Base-by-base conservation (phyloP, 106 monocot genomes). In the Agapanthus africanus region DNA sequence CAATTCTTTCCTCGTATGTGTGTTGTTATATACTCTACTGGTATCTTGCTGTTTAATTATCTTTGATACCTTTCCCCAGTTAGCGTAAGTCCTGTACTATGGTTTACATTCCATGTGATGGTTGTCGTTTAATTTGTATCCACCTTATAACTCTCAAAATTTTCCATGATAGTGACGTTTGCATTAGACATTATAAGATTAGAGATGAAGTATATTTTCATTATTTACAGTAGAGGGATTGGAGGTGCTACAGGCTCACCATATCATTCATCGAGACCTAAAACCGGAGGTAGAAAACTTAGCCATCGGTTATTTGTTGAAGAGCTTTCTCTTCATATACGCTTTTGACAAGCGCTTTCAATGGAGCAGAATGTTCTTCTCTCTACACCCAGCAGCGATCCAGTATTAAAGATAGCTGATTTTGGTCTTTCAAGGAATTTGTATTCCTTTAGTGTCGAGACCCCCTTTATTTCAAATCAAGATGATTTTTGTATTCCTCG, bases 361-460 rank as follows among this genome's bases (percentile, higher is more conserved):
- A 0, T 51, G 39, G 27, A 49, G 46, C 76, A 84, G 79, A 84
- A 84, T 56, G 79, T 89, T 61, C 72, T 85, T 64, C 85, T 89
- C 14, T 85, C 85, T 74, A 47, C 49, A 66, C 47, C 71, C 1
- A 70, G 34, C 28, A 69, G 56, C 28, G 76, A 74, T 54, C 68
- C 82, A 26, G 73, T 82, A 65, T 42, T 82, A 32, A 89, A 89
- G 71, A 85, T 89, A 59, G 77, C 85, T 65, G 84, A 89, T 69
- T 85, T 89, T 79, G 89, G 79, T 38, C 50, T 89, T 9, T 71
- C 85, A 66, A 85, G 89, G 89, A 85, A 73, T 21, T 59, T 57
- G 25, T 27, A 44, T 15, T 0, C 7, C 11, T 4, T 27, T 47
- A 39, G 18, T 50, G 6, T 74, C 13, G 46, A 13, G 19, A 47